phyloP scores from a whole-genome alignment of 1,139 yeast genomes.

The Hyphopichia khmerensis region DNA sequence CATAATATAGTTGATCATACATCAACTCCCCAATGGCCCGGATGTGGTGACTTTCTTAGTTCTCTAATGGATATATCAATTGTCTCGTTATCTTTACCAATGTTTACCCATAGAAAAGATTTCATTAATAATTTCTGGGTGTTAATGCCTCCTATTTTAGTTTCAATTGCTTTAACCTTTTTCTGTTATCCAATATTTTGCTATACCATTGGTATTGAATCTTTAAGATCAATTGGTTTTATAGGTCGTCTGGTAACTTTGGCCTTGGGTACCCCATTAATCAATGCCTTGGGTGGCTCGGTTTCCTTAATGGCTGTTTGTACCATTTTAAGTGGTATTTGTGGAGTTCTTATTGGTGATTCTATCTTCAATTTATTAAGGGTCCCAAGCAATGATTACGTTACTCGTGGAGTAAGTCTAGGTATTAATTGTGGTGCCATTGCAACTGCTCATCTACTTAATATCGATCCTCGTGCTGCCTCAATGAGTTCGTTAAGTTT shows the following conservation, averaged over 20 bases:
- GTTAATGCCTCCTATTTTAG: constrained; percentile 59
- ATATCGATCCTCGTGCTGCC: constrained; percentile 75
- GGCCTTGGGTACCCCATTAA: constrained; percentile 76
- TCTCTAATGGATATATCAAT: constrained; percentile 75
- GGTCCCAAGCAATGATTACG: constrained; percentile 62
- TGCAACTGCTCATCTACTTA: constrained; percentile 72
- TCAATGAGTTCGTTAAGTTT: constrained; percentile 74
- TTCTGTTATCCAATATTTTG: constrained; percentile 71
- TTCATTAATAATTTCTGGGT: constrained; percentile 57
- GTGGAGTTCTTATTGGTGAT: constrained; percentile 73
- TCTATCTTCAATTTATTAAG: constrained; percentile 42
- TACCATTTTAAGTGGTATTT: constrained; percentile 73
- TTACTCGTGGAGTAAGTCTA: constrained; percentile 71
- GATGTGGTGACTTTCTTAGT: constrained; percentile 74
- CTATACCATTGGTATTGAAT: constrained; percentile 60
- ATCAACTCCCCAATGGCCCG: constrained; percentile 58
- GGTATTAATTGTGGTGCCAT: constrained; percentile 83
- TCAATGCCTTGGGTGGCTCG: constrained; percentile 64
- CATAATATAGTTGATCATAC: constrained; percentile 22
- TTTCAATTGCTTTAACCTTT: constrained; percentile 57
- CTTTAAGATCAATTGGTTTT: constrained; percentile 65
- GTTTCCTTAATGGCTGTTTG: constrained; percentile 75
- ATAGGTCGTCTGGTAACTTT: constrained; percentile 81
- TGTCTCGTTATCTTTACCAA: constrained; percentile 72
- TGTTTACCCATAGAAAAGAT: constrained; percentile 72